Base-by-base conservation (phyloP, 2,329 filamentous ascomycete species). In the Myriosclerotinia scirpicola region DNA sequence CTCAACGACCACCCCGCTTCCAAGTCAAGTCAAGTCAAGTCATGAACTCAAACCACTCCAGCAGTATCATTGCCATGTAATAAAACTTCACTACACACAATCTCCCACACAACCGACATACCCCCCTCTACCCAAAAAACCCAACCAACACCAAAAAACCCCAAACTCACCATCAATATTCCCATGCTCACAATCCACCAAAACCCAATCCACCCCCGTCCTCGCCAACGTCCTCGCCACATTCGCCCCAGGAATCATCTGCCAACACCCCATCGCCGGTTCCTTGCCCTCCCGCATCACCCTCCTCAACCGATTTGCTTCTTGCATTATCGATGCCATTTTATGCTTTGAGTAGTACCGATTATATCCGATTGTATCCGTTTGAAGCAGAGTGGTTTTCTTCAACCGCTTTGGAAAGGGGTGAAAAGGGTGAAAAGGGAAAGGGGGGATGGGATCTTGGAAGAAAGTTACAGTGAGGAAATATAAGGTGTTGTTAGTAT, bases 141-240 rank as follows among this genome's bases (percentile, higher is more conserved):
- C 30, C 17, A 55, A 55, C 54, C 40, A 8, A 67, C 36, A n/a
- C 15, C 50, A 63, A 26, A 48, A 40, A 36, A 42, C 26, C 30
- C 6, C 3, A 38, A 26, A 67, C 74, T 65, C 74, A 82, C 81
- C 82, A 69, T 83, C 82, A 52, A 86, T 83, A 65, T 82, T 84
- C 8, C 84, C 84, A 73, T 86, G 84, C 68, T 84, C 83, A 72
- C 83, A 84, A 73, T 85, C 84, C 36, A 85, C 84, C 75, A 89
- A 80, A 12, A 91, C 84, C 82, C 88, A 90, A 74, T 90, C 88
- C 1, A 88, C 81, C 0, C 87, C 88, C 3, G 82, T 83, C 65
- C 85, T 80, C 1, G 89, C 87, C 58, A 91, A 78, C 22, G 82
- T 76, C 64, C 86, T 81, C 6, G 86, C 85, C 15, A 88, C 78